Percentiles rank a stretch among this genome's conserved stretches.
These are phyloP conservation scores for Teunomyces stri DNA, from an alignment of 805 yeast genomes.

Conservation along the genomic window DNA sequence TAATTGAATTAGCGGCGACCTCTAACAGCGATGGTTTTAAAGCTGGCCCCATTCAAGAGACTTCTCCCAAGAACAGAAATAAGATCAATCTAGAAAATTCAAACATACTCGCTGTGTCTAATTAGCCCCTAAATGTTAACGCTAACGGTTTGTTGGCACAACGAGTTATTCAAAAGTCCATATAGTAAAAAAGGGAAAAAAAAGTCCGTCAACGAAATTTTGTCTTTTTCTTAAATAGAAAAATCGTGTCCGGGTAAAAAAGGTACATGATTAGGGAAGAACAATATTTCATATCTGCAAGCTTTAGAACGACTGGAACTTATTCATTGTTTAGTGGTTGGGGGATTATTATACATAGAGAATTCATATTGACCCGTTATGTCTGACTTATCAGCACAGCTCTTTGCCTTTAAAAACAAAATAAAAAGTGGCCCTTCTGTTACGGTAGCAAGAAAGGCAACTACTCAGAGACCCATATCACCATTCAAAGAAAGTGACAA, in stretches of 20 bases:
- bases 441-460: slow-evolving; percentile 28
- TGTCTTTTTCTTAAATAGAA: neutral
- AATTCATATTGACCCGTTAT: slow-evolving; percentile 5
- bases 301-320: neutral
- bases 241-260: slow-evolving; percentile 4
- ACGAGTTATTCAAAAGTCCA: slow-evolving; percentile 5
- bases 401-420: slow-evolving; percentile 45
- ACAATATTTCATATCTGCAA: neutral
- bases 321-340: neutral
- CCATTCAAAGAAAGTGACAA: slow-evolving; percentile 6
- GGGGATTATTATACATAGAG: neutral
- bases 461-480: slow-evolving; percentile 14
- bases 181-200: neutral
- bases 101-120: slow-evolving; percentile 14
- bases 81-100: slow-evolving; percentile 23
- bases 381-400: slow-evolving; percentile 42
- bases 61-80: slow-evolving; percentile 12
- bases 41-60: slow-evolving; percentile 46
- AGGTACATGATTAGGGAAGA: neutral
- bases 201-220: neutral
- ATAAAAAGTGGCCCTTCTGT: slow-evolving; percentile 46
- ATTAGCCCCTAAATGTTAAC: slow-evolving; percentile 25
- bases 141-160: slow-evolving; percentile 16
- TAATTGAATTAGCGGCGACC: slow-evolving; percentile 66
- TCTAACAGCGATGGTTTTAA: slow-evolving; percentile 98